Evolutionary conservation across 2,329 filamentous ascomycete species (phyloP).

Genomic region (Scleromitrula shiraiana): DNA sequence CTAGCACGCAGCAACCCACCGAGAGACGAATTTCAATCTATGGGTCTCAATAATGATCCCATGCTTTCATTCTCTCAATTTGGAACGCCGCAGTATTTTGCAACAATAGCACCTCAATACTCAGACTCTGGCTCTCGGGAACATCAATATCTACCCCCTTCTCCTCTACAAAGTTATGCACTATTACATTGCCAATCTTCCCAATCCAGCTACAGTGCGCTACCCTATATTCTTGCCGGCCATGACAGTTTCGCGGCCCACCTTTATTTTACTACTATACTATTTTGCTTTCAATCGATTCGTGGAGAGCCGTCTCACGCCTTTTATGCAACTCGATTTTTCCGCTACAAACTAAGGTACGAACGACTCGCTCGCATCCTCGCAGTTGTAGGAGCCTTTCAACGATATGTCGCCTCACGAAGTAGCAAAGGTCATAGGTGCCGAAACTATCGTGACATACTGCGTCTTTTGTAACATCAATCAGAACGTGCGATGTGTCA

Average conservation of each 20-base stretch:
- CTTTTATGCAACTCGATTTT: constrained; percentile 6
- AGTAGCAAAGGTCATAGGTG: too few relatives aligned
- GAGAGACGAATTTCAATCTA: too few relatives aligned
- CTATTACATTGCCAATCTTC: background rate
- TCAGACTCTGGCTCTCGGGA: too few relatives aligned
- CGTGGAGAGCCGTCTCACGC: constrained; percentile 2
- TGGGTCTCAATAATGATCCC: too few relatives aligned
- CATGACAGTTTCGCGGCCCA: constrained; percentile 14
- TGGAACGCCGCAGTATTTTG: too few relatives aligned
- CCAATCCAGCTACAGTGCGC: background rate
- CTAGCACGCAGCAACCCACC: too few relatives aligned
- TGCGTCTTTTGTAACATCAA: too few relatives aligned
- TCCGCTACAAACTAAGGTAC: constrained; percentile 13
- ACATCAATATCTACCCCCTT: background rate
- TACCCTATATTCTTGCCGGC: constrained; percentile 16
- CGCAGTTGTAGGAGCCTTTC: background rate
- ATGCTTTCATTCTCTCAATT: too few relatives aligned
- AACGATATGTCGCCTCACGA: too few relatives aligned
- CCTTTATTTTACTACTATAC: constrained; percentile 16
- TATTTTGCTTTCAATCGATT: constrained; percentile 6
- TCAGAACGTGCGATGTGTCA: too few relatives aligned
- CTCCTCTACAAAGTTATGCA: background rate
- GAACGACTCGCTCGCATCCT: background rate
- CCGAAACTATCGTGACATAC: too few relatives aligned
- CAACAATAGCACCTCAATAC: too few relatives aligned